These are phyloP conservation scores for Cicer cuneatum DNA, from an alignment of 306 rosid genomes.

Conservation along the genomic window DNA sequence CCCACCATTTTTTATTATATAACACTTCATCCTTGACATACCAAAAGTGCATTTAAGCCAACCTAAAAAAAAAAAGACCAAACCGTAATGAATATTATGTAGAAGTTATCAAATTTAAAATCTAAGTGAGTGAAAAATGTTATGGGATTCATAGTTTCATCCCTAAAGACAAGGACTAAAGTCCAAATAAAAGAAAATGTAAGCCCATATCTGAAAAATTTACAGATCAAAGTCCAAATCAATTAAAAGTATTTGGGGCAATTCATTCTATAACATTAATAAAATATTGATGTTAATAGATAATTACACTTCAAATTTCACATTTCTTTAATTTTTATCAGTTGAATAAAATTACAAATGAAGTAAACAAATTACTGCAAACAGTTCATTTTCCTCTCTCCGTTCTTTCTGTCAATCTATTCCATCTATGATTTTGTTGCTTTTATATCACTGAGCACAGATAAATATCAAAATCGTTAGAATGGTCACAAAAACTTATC, in stretches of 20 bases:
- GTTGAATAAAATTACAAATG: slow-evolving; percentile 26
- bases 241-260: not conserved
- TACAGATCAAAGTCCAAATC: not conserved
- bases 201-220: not conserved
- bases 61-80: not conserved
- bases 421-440: slow-evolving; percentile 32
- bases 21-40: no score
- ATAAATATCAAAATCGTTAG: slow-evolving; percentile 40
- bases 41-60: no score
- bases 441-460: slow-evolving; percentile 23
- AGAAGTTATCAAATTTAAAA: not conserved
- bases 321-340: slow-evolving; percentile 22
- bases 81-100: not conserved
- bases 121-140: not conserved
- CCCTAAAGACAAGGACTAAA: not conserved
- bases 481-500: slow-evolving; percentile 40
- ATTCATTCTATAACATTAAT: not conserved
- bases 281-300: slow-evolving; percentile 5
- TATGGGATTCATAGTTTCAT: not conserved
- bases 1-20: no score
- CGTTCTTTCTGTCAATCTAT: slow-evolving; percentile 15
- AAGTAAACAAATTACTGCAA: not conserved
- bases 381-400: slow-evolving; percentile 15
- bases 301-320: not conserved
- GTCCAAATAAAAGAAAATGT: not conserved